Evolutionary conservation across 768 basidiomycete species (phyloP).

Genomic region (Terana coerulea): DNA sequence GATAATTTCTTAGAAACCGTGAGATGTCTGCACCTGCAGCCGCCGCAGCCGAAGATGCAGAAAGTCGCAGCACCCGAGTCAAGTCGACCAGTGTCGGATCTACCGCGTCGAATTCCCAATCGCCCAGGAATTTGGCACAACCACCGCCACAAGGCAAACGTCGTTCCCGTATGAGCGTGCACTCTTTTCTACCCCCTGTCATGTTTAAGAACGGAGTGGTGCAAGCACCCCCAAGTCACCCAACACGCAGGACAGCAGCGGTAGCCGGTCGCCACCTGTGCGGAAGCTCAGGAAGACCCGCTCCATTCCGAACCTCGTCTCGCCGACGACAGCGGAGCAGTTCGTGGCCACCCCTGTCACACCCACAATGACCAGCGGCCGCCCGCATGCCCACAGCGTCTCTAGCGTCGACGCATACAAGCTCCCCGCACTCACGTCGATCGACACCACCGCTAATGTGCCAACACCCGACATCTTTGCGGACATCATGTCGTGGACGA

Average conservation of each 20-base stretch:
- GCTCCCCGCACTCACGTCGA: constrained; percentile 17
- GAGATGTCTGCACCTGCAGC: constrained; percentile 59
- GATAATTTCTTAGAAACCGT: constrained; percentile 26
- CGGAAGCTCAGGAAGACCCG: constrained; percentile 70
- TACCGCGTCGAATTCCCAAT: constrained; percentile 3
- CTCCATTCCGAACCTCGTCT: constrained; percentile 62
- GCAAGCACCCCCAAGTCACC: constrained; percentile 7
- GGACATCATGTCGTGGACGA: constrained; percentile 60
- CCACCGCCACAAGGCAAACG: constrained; percentile 32
- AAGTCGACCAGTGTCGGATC: constrained; percentile 11
- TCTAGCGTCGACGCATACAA: constrained; percentile 64
- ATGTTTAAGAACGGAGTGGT: constrained; percentile 42
- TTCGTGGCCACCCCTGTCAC: constrained; percentile 7
- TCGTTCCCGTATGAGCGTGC: constrained; percentile 67
- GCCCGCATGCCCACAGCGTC: constrained; percentile 76
- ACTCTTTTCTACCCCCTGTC: constrained; percentile 46
- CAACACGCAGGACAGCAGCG: constrained; percentile 16
- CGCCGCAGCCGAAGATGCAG: constrained; percentile 41
- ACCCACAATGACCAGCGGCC: constrained; percentile 38
- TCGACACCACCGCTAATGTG: constrained; percentile 18
- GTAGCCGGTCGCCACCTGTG: constrained; percentile 30
- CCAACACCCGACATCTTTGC: constrained; percentile 53
- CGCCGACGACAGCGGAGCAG: constrained; percentile 11
- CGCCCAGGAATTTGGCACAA: background rate
- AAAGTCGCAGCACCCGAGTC: constrained; percentile 32